These are phyloP conservation scores for Pseudocercospora cruenta DNA, from an alignment of 2,329 filamentous ascomycete genomes.

Conservation along the genomic window DNA sequence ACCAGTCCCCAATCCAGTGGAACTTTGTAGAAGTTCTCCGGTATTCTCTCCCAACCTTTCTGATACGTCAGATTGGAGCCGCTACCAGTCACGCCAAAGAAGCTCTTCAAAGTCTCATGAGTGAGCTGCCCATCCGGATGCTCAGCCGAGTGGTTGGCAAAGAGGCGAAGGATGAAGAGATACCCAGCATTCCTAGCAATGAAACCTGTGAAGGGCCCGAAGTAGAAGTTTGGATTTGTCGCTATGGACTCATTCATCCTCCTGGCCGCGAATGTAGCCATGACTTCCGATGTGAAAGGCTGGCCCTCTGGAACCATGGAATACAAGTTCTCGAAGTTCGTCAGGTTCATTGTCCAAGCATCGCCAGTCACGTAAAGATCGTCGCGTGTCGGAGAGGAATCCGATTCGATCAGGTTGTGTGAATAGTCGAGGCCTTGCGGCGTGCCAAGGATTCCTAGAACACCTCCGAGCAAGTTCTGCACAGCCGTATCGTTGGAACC, in stretches of 20 bases:
- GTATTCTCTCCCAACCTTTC: neutral
- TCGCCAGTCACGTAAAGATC: constrained; percentile 56
- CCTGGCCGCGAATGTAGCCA: neutral
- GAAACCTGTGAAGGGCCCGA: constrained; percentile 32
- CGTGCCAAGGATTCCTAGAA: constrained; percentile 29
- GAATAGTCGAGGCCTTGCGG: constrained; percentile 47
- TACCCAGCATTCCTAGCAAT: constrained; percentile 28
- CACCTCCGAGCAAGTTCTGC: constrained; percentile 44
- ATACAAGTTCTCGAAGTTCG: constrained; percentile 55
- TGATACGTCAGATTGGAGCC: neutral
- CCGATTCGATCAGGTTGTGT: constrained; percentile 60
- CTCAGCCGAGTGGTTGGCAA: constrained; percentile 35
- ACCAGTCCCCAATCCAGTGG: neutral
- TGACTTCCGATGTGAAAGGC: neutral
- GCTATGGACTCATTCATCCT: constrained; percentile 17
- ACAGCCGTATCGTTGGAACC: constrained; percentile 25
- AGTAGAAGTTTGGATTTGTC: constrained; percentile 33
- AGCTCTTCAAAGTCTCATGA: constrained; percentile 4
- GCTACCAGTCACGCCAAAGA: neutral
- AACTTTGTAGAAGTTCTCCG: neutral
- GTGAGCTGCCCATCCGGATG: constrained; percentile 27
- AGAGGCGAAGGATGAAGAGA: constrained; percentile 28
- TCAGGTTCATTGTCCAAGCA: constrained; percentile 55
- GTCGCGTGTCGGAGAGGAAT: constrained; percentile 56
- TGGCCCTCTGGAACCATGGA: constrained; percentile 14